These are phyloP conservation scores for Nasturtium officinale DNA, from an alignment of 345 rosid species.

Conservation along the genomic window DNA sequence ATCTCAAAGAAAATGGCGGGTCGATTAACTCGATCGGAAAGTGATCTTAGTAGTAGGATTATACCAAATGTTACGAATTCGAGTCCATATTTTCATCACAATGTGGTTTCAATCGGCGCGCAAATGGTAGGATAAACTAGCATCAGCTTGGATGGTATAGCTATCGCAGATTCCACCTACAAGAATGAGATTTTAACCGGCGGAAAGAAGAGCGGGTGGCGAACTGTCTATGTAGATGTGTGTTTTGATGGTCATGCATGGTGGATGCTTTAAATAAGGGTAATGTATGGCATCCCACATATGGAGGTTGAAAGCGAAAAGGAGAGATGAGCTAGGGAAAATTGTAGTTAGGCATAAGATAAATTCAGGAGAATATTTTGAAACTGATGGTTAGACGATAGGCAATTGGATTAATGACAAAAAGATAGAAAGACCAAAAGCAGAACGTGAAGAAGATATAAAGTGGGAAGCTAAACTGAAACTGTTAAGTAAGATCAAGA, in stretches of 20 bases:
- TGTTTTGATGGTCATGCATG: not conserved
- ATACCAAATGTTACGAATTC: not conserved
- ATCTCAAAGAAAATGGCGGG: not conserved
- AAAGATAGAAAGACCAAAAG: not conserved
- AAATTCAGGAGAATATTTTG: not conserved
- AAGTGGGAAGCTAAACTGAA: conserved; percentile 21
- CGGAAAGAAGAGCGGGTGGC: not conserved
- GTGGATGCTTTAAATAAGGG: not conserved
- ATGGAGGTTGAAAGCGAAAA: not conserved
- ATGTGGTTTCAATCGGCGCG: not conserved
- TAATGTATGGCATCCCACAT: not conserved
- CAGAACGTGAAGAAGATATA: conserved; percentile 8
- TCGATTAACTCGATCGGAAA: not conserved
- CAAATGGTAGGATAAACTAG: not conserved
- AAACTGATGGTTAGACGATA: not conserved
- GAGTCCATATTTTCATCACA: not conserved
- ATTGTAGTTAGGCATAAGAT: not conserved
- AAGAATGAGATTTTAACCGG: not conserved
- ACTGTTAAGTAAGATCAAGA: not conserved
- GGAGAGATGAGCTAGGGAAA: not conserved
- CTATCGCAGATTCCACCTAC: not conserved
- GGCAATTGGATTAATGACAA: not conserved
- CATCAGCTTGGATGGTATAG: not conserved
- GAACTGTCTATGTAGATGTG: not conserved
- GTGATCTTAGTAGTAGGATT: not conserved